These are phyloP conservation scores for Aristolochia fimbriata DNA, from an alignment of 164 flowering plant species.

Conservation along the genomic window DNA sequence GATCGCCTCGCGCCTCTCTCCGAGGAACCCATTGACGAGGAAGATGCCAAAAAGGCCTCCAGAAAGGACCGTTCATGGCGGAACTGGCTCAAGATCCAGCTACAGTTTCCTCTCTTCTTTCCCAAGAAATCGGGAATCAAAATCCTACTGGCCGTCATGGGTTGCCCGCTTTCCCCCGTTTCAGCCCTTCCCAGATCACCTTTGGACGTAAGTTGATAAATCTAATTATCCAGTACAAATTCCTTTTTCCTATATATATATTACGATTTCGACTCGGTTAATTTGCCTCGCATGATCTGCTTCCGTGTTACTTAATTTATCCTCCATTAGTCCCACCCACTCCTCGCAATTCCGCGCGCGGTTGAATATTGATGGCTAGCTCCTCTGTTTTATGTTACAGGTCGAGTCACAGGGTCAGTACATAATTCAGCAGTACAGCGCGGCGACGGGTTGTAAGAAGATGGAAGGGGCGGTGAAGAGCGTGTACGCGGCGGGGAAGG, in stretches of 20 bases:
- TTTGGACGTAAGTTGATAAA: constrained; percentile 30
- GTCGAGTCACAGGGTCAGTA: constrained; percentile 58
- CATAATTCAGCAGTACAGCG: constrained; percentile 63
- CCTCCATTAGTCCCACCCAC: too few species aligned
- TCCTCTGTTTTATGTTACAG: constrained; percentile 7
- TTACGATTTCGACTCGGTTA: not conserved
- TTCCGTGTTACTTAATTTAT: too few species aligned
- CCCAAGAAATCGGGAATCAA: constrained; percentile 58
- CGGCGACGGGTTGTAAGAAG: constrained; percentile 68
- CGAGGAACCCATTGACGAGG: constrained; percentile 54
- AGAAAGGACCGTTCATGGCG: constrained; percentile 39
- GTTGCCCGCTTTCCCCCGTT: constrained; percentile 74
- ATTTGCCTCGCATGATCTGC: not conserved
- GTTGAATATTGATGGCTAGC: too few species aligned
- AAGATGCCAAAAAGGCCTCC: constrained; percentile 15
- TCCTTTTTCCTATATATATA: too few species aligned
- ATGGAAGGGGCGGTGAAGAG: constrained; percentile 46
- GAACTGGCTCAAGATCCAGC: constrained; percentile 50
- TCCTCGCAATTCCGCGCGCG: too few species aligned
- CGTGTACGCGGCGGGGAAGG: constrained; percentile 58
- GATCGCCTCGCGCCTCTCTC: constrained; percentile 61
- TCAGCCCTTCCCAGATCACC: constrained; percentile 22
- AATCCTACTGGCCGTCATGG: constrained; percentile 61
- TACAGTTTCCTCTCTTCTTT: constrained; percentile 42
- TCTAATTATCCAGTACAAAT: too few species aligned